Conservation (phyloP, 2,329 filamentous ascomycete species). For the Xylariaceae sp. region DNA sequence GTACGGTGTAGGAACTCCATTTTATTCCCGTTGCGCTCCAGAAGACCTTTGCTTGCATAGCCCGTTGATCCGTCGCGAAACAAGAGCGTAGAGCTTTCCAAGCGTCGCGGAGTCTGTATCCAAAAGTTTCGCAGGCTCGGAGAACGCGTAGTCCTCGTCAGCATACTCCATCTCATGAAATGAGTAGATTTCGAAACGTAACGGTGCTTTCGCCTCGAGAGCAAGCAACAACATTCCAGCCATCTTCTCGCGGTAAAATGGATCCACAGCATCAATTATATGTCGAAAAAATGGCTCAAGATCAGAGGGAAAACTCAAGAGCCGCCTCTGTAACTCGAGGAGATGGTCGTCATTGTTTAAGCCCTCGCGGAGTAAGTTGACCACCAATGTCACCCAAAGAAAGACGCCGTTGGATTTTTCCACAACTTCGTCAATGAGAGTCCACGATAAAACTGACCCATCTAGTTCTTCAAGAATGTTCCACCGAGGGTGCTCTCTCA, state of each 20-base stretch:
- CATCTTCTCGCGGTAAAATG: constrained; percentile 6
- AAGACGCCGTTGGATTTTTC: constrained; percentile 6
- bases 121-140: constrained; percentile 1
- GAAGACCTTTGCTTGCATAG: constrained; percentile 8
- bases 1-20: constrained; percentile 2
- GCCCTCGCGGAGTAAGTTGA: background rate
- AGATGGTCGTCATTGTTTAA: constrained; percentile 5
- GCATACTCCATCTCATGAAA: constrained; percentile 3
- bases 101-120: background rate
- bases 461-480: background rate
- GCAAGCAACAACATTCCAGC: background rate
- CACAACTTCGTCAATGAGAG: background rate
- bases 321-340: constrained; percentile 1
- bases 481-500: constrained; percentile 4
- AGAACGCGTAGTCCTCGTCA: constrained; percentile 4
- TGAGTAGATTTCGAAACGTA: constrained; percentile 4
- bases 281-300: constrained; percentile 8
- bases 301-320: constrained; percentile 2
- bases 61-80: constrained; percentile 5
- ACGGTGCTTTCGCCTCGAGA: constrained; percentile 1
- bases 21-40: constrained; percentile 5
- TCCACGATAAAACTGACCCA: background rate
- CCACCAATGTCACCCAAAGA: constrained; percentile 8
- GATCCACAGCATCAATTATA: constrained; percentile 1
- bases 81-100: constrained; percentile 1